Evolutionary conservation across 1,139 yeast genomes (phyloP), one percentile per base, ranked within the genome.

Genomic region (Taiozyma sp.): DNA sequence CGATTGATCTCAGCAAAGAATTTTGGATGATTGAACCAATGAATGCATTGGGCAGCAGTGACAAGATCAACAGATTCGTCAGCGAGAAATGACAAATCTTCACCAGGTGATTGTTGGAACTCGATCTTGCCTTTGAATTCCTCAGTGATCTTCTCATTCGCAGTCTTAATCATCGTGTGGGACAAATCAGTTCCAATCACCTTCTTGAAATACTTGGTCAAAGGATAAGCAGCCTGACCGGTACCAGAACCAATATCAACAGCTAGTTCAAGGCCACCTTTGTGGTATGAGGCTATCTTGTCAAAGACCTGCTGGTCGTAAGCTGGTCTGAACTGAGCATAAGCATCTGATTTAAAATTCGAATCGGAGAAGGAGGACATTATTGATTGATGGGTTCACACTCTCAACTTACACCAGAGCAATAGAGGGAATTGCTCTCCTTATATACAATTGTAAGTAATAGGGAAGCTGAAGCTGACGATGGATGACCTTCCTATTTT

Each of bases 241-340:
- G 96, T 81, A 1, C 96, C 96, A 64, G 91, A 83, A 0, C 96
- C 96, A 41, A 87, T 70, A 65, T 88, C 96, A 30, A 87, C 66
- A 1, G 80, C 81, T 19, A 72, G 53, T 0, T 69, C 57, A 29
- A 50, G 49, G 0, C 54, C 58, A 27, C 67, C 65, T 12, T 50
- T 50, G 51, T 72, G 75, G 53, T 68, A 74, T 1, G 56, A 45
- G 16, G 67, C 45, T 28, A 82, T 61, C 22, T 68, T 63, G n/a
- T 71, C 64, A 55, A 74, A 79, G 54, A 81, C 74, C 1, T 72
- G 63, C 1, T 66, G 54, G 2, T 83, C 81, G 53, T 82, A 83
- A 14, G 73, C 71, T 4, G 87, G 87, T 51, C 88, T 74, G 66
- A 79, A 80, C 12, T 75, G 64, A 52, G 76, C 74, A 65, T 84